phyloP scores from a whole-genome alignment of 148 eudicot genomes.

The Rhododendron molle region DNA sequence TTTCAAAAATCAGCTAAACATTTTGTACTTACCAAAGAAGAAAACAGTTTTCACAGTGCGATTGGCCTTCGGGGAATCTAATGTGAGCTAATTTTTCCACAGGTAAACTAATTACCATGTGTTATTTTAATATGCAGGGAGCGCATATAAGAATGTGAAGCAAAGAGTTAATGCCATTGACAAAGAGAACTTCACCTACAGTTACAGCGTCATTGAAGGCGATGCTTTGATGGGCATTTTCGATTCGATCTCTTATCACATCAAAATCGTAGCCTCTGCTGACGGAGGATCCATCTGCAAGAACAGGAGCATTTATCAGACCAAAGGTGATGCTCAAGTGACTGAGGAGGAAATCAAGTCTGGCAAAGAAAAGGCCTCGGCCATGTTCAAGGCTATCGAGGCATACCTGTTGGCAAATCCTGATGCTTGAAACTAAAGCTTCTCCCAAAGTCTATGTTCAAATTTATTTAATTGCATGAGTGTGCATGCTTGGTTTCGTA shows the following conservation, averaged over 20 bases:
- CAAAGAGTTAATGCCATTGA: not conserved
- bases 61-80: too few relatives aligned
- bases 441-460: not conserved
- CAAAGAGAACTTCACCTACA: slow-evolving; percentile 1
- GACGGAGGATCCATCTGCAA: not conserved
- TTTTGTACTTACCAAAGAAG: too few relatives aligned
- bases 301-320: not conserved
- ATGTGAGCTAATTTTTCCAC: not conserved
- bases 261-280: not conserved
- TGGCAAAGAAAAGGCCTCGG: not conserved
- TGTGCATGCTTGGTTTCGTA: too few relatives aligned
- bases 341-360: not conserved
- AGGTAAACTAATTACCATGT: not conserved
- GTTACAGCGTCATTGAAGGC: not conserved
- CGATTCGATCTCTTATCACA: not conserved
- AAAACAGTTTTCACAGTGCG: too few relatives aligned
- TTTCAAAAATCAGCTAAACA: too few relatives aligned
- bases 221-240: not conserved
- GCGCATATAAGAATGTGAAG: not conserved
- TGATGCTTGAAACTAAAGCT: not conserved
- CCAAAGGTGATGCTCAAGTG: not conserved
- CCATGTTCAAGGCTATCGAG: not conserved
- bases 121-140: not conserved
- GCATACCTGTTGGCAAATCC: not conserved
- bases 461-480: not conserved